phyloP scores from a whole-genome alignment of 202 grass and related monocot species.

The Schoenoplectus tabernaemontani region DNA sequence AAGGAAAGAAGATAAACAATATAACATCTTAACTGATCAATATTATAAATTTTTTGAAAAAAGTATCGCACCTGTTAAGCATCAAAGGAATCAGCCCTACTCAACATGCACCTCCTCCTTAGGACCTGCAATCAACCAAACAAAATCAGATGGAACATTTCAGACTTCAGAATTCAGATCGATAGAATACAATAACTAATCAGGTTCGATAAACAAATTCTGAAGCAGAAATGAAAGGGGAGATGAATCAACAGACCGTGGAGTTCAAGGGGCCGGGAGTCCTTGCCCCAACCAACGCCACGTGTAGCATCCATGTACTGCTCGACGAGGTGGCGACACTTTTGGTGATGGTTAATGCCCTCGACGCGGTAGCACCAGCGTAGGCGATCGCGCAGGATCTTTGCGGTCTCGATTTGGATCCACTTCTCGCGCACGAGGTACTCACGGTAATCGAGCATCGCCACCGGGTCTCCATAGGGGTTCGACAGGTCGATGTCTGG shows the following conservation, averaged over 20 bases:
- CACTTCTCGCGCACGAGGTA: conserved; percentile 97
- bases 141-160: neutral
- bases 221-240: neutral
- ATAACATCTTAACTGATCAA: neutral
- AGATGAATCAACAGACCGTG: conserved; percentile 32
- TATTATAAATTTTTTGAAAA: neutral
- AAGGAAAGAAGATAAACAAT: neutral
- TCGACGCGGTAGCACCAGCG: conserved; percentile 96
- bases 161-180: neutral
- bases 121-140: conserved; percentile 33
- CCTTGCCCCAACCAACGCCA: conserved; percentile 91
- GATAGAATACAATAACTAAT: neutral
- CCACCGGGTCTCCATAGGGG: conserved; percentile 87
- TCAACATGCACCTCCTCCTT: conserved; percentile 49
- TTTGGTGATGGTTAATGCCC: conserved; percentile 83
- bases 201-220: neutral
- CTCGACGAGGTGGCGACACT: conserved; percentile 89
- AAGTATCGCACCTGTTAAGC: conserved; percentile 31
- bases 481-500: conserved; percentile 88
- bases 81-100: conserved; percentile 19
- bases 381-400: conserved; percentile 93
- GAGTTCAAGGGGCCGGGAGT: conserved; percentile 54
- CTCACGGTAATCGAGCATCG: conserved; percentile 93
- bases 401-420: conserved; percentile 99
- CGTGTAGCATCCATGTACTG: conserved; percentile 89